phyloP scores from a whole-genome alignment of 1,284 basidiomycete species.

The Leccinum subspadiceum region DNA sequence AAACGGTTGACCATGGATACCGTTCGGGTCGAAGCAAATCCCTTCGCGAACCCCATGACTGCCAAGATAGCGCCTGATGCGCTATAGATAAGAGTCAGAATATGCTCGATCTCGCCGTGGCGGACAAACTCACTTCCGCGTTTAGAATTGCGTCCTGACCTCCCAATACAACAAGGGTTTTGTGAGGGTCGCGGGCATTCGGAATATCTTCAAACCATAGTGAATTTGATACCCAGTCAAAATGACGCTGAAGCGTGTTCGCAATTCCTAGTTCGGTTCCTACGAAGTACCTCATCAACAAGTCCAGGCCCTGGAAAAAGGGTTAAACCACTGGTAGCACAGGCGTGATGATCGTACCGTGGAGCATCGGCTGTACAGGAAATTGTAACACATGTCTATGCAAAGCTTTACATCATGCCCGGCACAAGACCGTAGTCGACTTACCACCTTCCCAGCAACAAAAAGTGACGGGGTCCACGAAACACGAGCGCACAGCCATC shows the following conservation, averaged over 20 bases:
- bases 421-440: slow-evolving; percentile 17
- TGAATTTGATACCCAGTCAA: slow-evolving; percentile 86
- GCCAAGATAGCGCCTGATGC: slow-evolving; percentile 70
- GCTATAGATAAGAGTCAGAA: slow-evolving; percentile 39
- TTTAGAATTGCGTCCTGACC: slow-evolving; percentile 80
- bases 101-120: background rate
- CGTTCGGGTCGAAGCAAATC: slow-evolving; percentile 67
- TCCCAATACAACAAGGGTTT: slow-evolving; percentile 73
- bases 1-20: slow-evolving; percentile 73
- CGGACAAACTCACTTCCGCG: slow-evolving; percentile 48
- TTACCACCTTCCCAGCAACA: slow-evolving; percentile 87
- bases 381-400: slow-evolving; percentile 84
- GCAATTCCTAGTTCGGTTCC: slow-evolving; percentile 83
- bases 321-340: slow-evolving; percentile 11
- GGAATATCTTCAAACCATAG: slow-evolving; percentile 90
- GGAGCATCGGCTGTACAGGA: slow-evolving; percentile 68
- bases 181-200: slow-evolving; percentile 57
- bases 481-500: slow-evolving; percentile 73
- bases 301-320: slow-evolving; percentile 60
- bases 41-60: slow-evolving; percentile 74
- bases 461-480: slow-evolving; percentile 87
- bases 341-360: slow-evolving; percentile 43
- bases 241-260: slow-evolving; percentile 80
- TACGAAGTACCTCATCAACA: slow-evolving; percentile 84
- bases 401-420: slow-evolving; percentile 1